Base-by-base conservation (phyloP, 2,329 filamentous ascomycete genomes). In the Knufia fluminis region DNA sequence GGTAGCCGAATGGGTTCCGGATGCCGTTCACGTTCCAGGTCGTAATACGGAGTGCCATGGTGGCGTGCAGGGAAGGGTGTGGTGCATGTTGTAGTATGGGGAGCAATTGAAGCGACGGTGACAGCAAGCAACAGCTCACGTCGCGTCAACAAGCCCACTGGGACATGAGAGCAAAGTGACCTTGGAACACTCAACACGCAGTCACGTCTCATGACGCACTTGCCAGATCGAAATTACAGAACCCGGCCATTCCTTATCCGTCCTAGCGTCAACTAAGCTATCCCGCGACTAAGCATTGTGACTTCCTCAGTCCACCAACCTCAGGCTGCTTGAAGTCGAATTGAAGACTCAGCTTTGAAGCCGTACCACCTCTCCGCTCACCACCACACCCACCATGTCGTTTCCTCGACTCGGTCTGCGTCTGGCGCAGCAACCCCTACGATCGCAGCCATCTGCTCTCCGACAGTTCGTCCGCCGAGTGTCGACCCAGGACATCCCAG, bases 21-120 rank as follows among this genome's bases (percentile, higher is more conserved):
- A 91, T 90, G 60, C 86, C 86, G 66, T 90, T 90, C 38, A 89
- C 86, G 69, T 91, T 91, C 86, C 86, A 91, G 12, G 85, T 86
- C 2, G 86, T 92, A 59, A 95, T 87, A 53, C 88, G 82, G 56
- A 94, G 71, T 14, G 75, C 77, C 85, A 89, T 89, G 17, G 24
- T 48, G 51, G 44, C 48, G 10, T 32, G 24, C 4, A 12, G 39
- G 19, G 16, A 9, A 16, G 9, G 23, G 3, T 28, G 24, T 4
- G 20, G 41, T 22, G 41, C 41, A 44, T 44, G 20, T 4, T 14
- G 10, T 4, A 36, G 33, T 14, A 8, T 6, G n/a, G 6, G 4
- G n/a, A 36, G 33, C 16, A 20, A 12, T 46, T 28, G 23, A 9
- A 6, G n/a, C 28, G 12, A 8, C 43, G 16, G 10, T 26, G 22